These are phyloP conservation scores for Sarocladium oryzae DNA, from an alignment of 2,329 filamentous ascomycete species.

Conservation along the genomic window DNA sequence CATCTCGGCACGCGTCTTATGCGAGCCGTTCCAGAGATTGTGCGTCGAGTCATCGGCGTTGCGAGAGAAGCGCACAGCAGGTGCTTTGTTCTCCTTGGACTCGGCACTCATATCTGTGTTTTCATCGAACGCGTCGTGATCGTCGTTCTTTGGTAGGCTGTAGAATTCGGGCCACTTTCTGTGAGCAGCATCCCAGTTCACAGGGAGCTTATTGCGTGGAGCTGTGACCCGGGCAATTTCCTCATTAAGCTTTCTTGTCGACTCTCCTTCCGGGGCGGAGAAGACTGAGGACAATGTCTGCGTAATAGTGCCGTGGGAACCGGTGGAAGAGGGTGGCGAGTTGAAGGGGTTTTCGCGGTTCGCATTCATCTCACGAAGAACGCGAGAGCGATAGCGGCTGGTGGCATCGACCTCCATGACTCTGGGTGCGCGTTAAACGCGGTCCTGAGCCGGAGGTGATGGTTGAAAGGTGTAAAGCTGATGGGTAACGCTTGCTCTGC, in stretches of 20 bases:
- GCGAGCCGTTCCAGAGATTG: constrained; percentile 31
- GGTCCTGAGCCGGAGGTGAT: constrained; percentile 14
- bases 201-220: constrained; percentile 28
- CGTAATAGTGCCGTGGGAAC: constrained; percentile 50
- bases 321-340: constrained; percentile 52
- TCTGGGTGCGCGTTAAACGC: constrained; percentile 19
- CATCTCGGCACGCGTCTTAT: constrained; percentile 42
- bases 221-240: constrained; percentile 39
- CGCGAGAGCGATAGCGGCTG: constrained; percentile 39
- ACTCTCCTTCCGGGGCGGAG: constrained; percentile 47
- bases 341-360: constrained; percentile 51
- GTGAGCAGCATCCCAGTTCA: constrained; percentile 39
- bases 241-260: constrained; percentile 43
- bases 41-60: constrained; percentile 35
- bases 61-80: constrained; percentile 15
- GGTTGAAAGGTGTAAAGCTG: neutral
- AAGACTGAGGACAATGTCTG: constrained; percentile 47
- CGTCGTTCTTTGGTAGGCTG: constrained; percentile 29
- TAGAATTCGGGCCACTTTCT: constrained; percentile 49
- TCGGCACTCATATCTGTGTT: constrained; percentile 27
- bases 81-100: constrained; percentile 41
- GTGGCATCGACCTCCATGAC: constrained; percentile 36
- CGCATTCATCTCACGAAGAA: constrained; percentile 45
- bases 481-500: neutral
- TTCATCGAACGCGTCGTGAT: constrained; percentile 21